Conservation (phyloP, 768 basidiomycete genomes). For the Bullera alba region DNA sequence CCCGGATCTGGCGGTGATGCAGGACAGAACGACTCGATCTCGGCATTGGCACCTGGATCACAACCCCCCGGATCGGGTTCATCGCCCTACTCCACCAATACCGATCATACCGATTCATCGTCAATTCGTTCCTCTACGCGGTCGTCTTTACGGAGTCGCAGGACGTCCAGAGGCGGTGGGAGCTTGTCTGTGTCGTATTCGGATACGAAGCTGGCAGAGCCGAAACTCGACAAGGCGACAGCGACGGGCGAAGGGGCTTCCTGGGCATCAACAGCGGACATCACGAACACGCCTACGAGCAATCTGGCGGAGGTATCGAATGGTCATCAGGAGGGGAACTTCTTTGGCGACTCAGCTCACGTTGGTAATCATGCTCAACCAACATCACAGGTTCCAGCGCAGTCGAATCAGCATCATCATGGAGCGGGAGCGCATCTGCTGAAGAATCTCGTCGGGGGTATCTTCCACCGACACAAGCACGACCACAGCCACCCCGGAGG, state of each 20-base stretch:
- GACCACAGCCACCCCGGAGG: neutral
- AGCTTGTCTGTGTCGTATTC: slow-evolving; percentile 10
- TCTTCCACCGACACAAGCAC: slow-evolving; percentile 10
- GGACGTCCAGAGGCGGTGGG: slow-evolving; percentile 3
- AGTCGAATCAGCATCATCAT: slow-evolving; percentile 4
- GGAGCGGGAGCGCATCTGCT: too few relatives aligned
- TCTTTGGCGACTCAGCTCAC: neutral
- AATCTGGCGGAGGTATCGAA: neutral
- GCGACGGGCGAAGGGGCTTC: slow-evolving; percentile 2
- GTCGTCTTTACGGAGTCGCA: slow-evolving; percentile 18
- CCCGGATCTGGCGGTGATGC: too few relatives aligned
- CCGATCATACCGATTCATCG: too few relatives aligned
- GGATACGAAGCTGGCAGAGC: slow-evolving; percentile 19
- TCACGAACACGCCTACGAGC: neutral
- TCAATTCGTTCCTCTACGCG: slow-evolving; percentile 29
- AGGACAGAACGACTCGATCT: too few relatives aligned
- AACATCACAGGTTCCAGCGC: slow-evolving; percentile 1
- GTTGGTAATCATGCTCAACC: too few relatives aligned
- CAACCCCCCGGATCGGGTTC: slow-evolving; percentile 14
- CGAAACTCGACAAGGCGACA: slow-evolving; percentile 13
- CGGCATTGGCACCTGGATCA: too few relatives aligned
- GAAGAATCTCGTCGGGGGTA: slow-evolving; percentile 33
- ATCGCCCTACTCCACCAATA: too few relatives aligned
- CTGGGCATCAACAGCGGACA: neutral
- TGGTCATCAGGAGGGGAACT: neutral